phyloP scores from a whole-genome alignment of 2,329 filamentous ascomycete species.

The Coniosporium uncinatum region DNA sequence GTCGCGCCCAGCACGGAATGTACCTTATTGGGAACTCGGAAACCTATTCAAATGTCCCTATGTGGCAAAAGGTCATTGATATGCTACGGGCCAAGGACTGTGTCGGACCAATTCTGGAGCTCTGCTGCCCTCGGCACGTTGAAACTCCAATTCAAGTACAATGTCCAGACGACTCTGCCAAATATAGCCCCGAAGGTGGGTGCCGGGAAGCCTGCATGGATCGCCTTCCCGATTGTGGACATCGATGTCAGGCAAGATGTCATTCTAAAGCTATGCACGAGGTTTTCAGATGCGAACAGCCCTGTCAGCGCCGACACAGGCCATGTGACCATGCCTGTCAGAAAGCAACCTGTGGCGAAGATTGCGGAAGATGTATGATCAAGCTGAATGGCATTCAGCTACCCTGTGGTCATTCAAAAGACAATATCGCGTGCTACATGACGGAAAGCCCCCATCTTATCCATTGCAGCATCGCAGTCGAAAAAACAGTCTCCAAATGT shows the following conservation, averaged over 20 bases:
- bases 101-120: slow-evolving; percentile 6
- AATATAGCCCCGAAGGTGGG: slow-evolving; percentile 10
- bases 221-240: background rate
- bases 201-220: slow-evolving; percentile 3
- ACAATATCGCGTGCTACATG: background rate
- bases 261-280: slow-evolving; percentile 1
- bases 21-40: slow-evolving; percentile 63
- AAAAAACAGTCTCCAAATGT: slow-evolving; percentile 4
- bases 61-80: slow-evolving; percentile 7
- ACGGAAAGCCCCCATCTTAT: slow-evolving; percentile 1
- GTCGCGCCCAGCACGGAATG: slow-evolving; percentile 63
- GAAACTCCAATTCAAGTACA: slow-evolving; percentile 10
- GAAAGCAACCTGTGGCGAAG: slow-evolving; percentile 1
- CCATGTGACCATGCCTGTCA: background rate
- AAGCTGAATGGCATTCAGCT: background rate
- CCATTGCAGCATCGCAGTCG: slow-evolving; percentile 4
- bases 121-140: slow-evolving; percentile 12
- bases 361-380: background rate
- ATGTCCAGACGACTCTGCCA: slow-evolving; percentile 9
- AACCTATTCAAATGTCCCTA: slow-evolving; percentile 27
- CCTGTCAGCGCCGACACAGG: background rate
- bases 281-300: background rate
- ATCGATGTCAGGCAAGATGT: slow-evolving; percentile 1
- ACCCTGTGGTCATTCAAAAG: background rate
- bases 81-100: slow-evolving; percentile 7